Base-by-base conservation (phyloP, 768 basidiomycete species). In the Pleurotus sapidus region DNA sequence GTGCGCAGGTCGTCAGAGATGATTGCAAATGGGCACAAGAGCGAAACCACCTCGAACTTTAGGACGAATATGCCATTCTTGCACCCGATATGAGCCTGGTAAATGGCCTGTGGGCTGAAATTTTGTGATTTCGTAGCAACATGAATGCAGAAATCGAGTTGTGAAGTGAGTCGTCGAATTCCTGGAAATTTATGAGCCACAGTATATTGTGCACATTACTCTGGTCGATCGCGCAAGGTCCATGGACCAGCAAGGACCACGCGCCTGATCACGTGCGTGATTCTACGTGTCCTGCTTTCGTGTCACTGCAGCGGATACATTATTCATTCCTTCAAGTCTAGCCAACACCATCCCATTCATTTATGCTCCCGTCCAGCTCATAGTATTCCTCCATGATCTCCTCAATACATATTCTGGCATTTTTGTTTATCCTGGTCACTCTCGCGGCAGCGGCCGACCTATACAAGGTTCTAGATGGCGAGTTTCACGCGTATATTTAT, bases 401-500 rank as follows among this genome's bases (percentile, higher is more conserved):
- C 56, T 61, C 69, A 34, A 61, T 61, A 46, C 70, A 67, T 59
- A 61, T 77, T 50, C 58, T 79, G 56, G 54, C 75, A 7, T 61
- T 80, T 55, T 60, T 81, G 6, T 60, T 74, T 17, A 43, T 67
- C 12, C 55, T 80, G 30, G 68, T 70, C 37, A 65, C 72, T 46
- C 60, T 80, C 23, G 74, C 67, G 15, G 66, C 71, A 6, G 92
- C 88, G 23, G 80, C 83, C 3, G 91, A 94, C 73, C 78, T 88
- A 47, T 97, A 96, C 72, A 91, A 92, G 72, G 67, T 84, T 57
- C 76, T 96, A 59, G 93, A 92, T 64, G 73, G 92, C 94, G 48
- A 56, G 60, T 53, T 17, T 11, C n/a, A 69, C 74, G 88, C 80
- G 57, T 59, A 60, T 56, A 49, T 46, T 59, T 46, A 15, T 43